Percentiles rank a stretch among this genome's conserved stretches.
phyloP scores from a whole-genome alignment of 2,329 filamentous ascomycete species.

The Talaromyces piceae region DNA sequence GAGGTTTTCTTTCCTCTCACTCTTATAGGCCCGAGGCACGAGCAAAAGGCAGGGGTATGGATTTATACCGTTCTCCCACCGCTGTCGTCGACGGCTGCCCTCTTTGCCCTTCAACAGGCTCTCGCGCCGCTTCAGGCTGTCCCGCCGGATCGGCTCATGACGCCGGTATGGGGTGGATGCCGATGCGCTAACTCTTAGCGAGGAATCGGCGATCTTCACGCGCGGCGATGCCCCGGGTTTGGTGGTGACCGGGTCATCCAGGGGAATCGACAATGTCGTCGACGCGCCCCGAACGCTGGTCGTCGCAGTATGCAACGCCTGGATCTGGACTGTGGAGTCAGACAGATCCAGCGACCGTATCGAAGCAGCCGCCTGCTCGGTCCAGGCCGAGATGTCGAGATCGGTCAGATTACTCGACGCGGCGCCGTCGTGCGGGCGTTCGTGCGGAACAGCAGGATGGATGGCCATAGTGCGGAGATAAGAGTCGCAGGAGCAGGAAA shows the following conservation, averaged over 20 bases:
- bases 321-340: slow-evolving; percentile 10
- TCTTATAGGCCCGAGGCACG: no score
- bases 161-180: slow-evolving; percentile 45
- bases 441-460: slow-evolving; percentile 28
- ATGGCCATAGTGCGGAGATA: slow-evolving; percentile 32
- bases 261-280: slow-evolving; percentile 63
- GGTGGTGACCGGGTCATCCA: slow-evolving; percentile 51
- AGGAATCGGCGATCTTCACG: slow-evolving; percentile 16
- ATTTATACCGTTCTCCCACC: slow-evolving; percentile 84
- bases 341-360: slow-evolving; percentile 29
- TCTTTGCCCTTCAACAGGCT: slow-evolving; percentile 81
- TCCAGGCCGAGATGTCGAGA: slow-evolving; percentile 62
- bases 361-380: slow-evolving; percentile 39
- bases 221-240: slow-evolving; percentile 24
- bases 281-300: slow-evolving; percentile 45
- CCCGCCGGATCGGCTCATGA: slow-evolving; percentile 49
- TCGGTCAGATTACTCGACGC: slow-evolving; percentile 24
- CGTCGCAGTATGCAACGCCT: slow-evolving; percentile 42
- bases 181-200: slow-evolving; percentile 11
- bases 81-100: slow-evolving; percentile 72
- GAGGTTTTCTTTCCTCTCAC: slow-evolving; percentile 18
- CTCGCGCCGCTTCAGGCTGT: slow-evolving; percentile 62
- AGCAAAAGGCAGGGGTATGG: neutral
- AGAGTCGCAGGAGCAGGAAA: slow-evolving; percentile 1
- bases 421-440: slow-evolving; percentile 18